A percentile compares a stretch with the other conserved stretches of the same genome.
Conservation (phyloP, 2,329 filamentous ascomycete genomes). For the Malbranchea zuffiana region DNA sequence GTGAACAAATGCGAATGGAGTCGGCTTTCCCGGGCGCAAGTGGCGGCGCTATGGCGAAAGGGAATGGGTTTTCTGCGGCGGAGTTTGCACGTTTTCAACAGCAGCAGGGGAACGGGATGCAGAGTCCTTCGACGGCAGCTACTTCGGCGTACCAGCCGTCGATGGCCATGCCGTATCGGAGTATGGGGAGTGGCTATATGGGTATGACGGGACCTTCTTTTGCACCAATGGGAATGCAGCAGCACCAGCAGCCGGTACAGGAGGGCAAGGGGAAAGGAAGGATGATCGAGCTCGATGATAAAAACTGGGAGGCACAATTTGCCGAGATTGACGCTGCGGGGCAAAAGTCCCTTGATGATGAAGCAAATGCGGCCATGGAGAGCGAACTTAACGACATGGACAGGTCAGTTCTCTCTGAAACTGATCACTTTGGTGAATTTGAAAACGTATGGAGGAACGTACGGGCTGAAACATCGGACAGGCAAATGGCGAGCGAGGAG, state of each 20-base stretch:
- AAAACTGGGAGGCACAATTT: slow-evolving; percentile 95
- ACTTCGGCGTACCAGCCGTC: slow-evolving; percentile 39
- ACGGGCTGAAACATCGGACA: slow-evolving; percentile 37
- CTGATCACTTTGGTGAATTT: slow-evolving; percentile 62
- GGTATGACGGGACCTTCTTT: slow-evolving; percentile 45
- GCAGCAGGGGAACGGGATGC: slow-evolving; percentile 45
- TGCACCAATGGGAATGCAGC: slow-evolving; percentile 40
- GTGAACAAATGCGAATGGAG: slow-evolving; percentile 59
- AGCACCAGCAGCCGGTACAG: slow-evolving; percentile 30
- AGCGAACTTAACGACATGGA: slow-evolving; percentile 82
- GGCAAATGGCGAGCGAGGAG: slow-evolving; percentile 55
- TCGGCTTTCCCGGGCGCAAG: slow-evolving; percentile 51
- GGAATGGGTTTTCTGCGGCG: slow-evolving; percentile 59
- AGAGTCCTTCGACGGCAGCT: too few species aligned
- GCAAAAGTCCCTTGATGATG: slow-evolving; percentile 44
- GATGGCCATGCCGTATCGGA: slow-evolving; percentile 23
- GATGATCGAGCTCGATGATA: slow-evolving; percentile 84
- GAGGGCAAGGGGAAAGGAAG: slow-evolving; percentile 73
- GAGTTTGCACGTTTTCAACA: slow-evolving; percentile 85
- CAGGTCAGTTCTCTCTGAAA: slow-evolving; percentile 61
- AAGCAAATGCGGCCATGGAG: slow-evolving; percentile 67
- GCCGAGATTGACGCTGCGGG: slow-evolving; percentile 62
- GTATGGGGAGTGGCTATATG: slow-evolving; percentile 27
- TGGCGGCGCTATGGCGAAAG: slow-evolving; percentile 35
- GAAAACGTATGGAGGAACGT: slow-evolving; percentile 57